Evolutionary conservation across 2,329 filamentous ascomycete genomes (phyloP), one percentile per base, ranked within the genome.

Genomic region (Pyrenophora graminea): DNA sequence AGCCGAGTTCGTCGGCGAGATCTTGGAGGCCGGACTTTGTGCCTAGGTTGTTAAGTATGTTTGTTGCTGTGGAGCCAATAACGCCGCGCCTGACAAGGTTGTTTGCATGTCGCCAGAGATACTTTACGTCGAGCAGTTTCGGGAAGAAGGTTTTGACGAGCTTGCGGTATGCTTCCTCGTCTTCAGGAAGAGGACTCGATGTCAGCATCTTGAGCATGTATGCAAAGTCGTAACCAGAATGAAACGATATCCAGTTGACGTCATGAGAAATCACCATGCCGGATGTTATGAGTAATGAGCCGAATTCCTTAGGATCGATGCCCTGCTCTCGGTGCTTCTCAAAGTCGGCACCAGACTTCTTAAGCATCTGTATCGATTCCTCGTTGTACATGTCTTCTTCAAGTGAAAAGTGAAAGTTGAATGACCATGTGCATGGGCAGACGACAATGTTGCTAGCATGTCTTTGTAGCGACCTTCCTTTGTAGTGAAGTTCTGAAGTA

Each of bases 331-430:
- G 88, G 58, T 96, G 86, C 54, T 87, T 83, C 46, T 84, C 81
- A 60, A 99, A 97, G 72, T 97, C 91, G 55, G 97, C 92, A n/a
- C 94, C 94, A 2, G 91, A 90, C 66, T 90, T 88, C 63, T 91
- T 87, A 17, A 97, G 82, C 63, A 96, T 91, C 59, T 94, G 89
- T 61, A 97, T 97, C 13, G 91, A 97, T 51, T 91, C 89, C 70
- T 96, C 89, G 58, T 95, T 94, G 76, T 95, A 97, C 94, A 99
- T 99, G 76, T 99, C 94, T 33, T 93, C 86, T 61, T 94, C 89
- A 8, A 97, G 81, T 1, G 91, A 94, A 74, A 97, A 99, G 64
- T 92, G 88, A 77, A 99, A 99, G 80, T 99, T 97, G 82, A 99
- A 99, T 64, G 97, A 93, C 94, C 94, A 99, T 15, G 93, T 95